Base-by-base conservation (phyloP, 2,329 filamentous ascomycete genomes). In the Tolypocladium ovalisporum region DNA sequence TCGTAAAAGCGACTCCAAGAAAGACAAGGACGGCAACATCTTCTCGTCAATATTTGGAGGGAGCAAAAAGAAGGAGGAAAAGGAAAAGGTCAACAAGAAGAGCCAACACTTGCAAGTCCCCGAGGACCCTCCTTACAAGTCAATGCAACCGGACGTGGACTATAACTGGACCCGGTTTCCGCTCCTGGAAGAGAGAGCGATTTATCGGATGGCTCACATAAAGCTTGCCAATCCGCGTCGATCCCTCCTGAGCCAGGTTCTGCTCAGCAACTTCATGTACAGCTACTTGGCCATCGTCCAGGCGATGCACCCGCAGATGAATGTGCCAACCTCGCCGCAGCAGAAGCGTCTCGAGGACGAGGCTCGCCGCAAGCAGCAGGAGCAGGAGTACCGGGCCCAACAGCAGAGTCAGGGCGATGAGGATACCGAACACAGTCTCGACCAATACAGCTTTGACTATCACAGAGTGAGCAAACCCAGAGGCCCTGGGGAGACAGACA, bases 241-340 rank as follows among this genome's bases (percentile, higher is more conserved):
- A 57, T 89, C 93, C 44, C 76, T 99, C 55, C 88, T 96, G 68
- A 97, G 93, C 59, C 94, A 99, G 72, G 94, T 99, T 27, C 79
- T 99, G 59, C 82, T 99, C 63, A 97, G 92, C 74, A 99, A 99
- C 71, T 99, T 99, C 73, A 99, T 99, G 94, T 99, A 99, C 75
- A 94, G 91, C 58, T 99, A 99, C 71, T 82, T 99, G 62, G 94
- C 94, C 61, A 99, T 97, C 72, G 94, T 99, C 52, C 94, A 99
- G 74, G 91, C 95, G 67, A 97, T 97, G 90, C 94, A 99, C 71
- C 94, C 94, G 49, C 90, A 96, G 68, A 89, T 97, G 74, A 89
- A 95, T 66, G 86, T 96, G 49, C 90, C 90, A n/a, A 83, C 88
- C 39, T 92, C 88, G 19, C 85, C 88, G 39, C 90, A 91, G 65